Percentiles rank a stretch among this genome's conserved stretches.
Conservation (phyloP, 345 rosid genomes). For the Boechera stricta region DNA sequence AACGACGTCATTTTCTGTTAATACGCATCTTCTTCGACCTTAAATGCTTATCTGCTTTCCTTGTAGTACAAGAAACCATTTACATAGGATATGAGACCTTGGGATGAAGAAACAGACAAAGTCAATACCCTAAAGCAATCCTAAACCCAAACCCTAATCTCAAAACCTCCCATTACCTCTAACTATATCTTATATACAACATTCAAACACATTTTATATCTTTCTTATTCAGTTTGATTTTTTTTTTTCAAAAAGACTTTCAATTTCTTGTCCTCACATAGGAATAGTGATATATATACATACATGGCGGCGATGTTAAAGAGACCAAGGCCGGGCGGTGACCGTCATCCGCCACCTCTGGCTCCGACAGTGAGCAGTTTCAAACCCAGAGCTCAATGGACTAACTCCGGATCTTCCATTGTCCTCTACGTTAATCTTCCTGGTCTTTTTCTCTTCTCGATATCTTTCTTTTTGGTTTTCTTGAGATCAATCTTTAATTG, state of each 20-base stretch:
- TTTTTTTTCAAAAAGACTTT: neutral
- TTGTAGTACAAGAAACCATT: conserved; percentile 32
- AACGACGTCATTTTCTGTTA: conserved; percentile 9
- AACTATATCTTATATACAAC: conserved; percentile 22
- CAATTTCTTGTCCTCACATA: conserved; percentile 13
- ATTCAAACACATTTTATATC: conserved; percentile 20
- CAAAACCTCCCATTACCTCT: conserved; percentile 29
- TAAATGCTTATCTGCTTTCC: conserved; percentile 24
- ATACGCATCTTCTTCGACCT: conserved; percentile 5
- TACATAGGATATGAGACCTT: conserved; percentile 18
- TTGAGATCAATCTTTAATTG: neutral
- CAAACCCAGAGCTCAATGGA: conserved; percentile 48
- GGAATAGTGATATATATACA: neutral
- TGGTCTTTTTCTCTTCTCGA: conserved; percentile 30
- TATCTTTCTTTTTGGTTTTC: neutral
- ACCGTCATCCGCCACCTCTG: conserved; percentile 43
- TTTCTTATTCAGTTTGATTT: conserved; percentile 16
- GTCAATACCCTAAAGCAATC: conserved; percentile 43
- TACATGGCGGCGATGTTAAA: conserved; percentile 21
- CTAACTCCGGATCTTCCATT: conserved; percentile 36
- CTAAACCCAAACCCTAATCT: conserved; percentile 42
- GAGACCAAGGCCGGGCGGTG: conserved; percentile 32
- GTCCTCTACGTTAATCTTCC: conserved; percentile 46
- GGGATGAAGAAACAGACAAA: conserved; percentile 32
- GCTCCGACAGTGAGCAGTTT: conserved; percentile 47